phyloP scores from a whole-genome alignment of 2,329 filamentous ascomycete genomes.

The Stemphylium beticola region DNA sequence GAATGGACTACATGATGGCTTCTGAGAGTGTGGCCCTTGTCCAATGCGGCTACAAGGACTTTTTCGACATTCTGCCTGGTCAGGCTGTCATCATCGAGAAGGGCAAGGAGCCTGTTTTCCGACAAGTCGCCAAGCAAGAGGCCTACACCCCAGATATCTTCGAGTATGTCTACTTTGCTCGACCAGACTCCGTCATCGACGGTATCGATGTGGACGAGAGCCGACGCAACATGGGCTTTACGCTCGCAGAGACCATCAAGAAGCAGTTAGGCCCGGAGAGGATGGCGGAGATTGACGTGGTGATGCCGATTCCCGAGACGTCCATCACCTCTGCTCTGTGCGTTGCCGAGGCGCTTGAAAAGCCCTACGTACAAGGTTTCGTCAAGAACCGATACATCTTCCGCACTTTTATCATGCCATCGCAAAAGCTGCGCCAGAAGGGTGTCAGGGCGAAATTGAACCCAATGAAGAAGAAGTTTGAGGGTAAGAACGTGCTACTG shows the following conservation, averaged over 20 bases:
- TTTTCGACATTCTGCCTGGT: conserved; percentile 79
- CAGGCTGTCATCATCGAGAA: conserved; percentile 87
- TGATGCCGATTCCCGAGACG: conserved; percentile 85
- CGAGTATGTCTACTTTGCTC: conserved; percentile 85
- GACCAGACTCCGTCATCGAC: conserved; percentile 82
- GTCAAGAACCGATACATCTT: conserved; percentile 91
- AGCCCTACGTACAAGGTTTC: conserved; percentile 80
- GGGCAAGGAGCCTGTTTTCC: conserved; percentile 74
- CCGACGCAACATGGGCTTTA: conserved; percentile 84
- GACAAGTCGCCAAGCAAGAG: conserved; percentile 71
- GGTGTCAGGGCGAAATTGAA: conserved; percentile 89
- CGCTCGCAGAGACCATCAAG: conserved; percentile 76
- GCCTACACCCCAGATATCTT: conserved; percentile 86
- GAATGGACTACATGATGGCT: conserved; percentile 86
- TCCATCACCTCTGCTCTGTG: conserved; percentile 80
- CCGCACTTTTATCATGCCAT: conserved; percentile 86
- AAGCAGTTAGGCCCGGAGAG: conserved; percentile 70
- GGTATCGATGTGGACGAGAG: conserved; percentile 86
- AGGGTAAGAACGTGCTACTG: conserved; percentile 77
- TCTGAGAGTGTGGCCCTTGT: conserved; percentile 85
- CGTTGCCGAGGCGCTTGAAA: conserved; percentile 75
- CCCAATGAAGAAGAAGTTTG: conserved; percentile 84
- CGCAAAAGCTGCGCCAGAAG: conserved; percentile 80
- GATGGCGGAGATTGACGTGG: conserved; percentile 78
- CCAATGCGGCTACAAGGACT: conserved; percentile 79